Base-by-base conservation (phyloP, 352 stramenopile genomes). In the Achlya hypogyna region DNA sequence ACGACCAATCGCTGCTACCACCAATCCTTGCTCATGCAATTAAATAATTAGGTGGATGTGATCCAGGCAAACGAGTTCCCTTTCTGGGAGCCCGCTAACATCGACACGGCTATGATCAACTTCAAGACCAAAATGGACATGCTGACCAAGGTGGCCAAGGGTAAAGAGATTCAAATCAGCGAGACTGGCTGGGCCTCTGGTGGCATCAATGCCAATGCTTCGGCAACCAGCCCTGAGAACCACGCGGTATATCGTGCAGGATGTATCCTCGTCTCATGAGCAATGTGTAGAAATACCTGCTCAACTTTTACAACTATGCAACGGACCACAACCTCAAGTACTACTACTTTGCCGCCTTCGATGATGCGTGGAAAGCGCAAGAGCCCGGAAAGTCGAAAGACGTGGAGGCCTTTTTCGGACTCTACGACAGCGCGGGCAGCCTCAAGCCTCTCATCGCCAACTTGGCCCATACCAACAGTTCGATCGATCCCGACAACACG, bases 291-390 rank as follows among this genome's bases (percentile, higher is more conserved):
- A 75, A 53, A 9, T 94, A 89, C 76, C 64, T 92, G 59, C 84
- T 91, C 63, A 79, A 92, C 75, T 91, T 94, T 62, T 85, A 82
- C 66, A 45, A 78, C 47, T 74, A 90, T 51, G 82, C 85, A 2
- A 77, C 76, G 20, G 63, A 74, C 32, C 70, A 88, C 63, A 77
- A 78, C 25, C 90, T 81, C 79, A 89, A 91, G 74, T 92, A 93
- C 73, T 94, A 91, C 77, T 94, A 91, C 76, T 94, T 94, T 67
- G 76, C 83, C 1, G 86, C 76, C 63, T 91, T 95, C 18, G 86
- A 95, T 70, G 89, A 84, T 51, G 74, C 81, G 31, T 91, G 87
- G 76, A 93, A 93, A 76, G 71, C 78, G 51, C 62, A 79, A 70
- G 72, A 89, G 59, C 18, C 23, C 32, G 71, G 75, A 18, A 75